phyloP scores from a whole-genome alignment of 345 rosid genomes.

The Rhodamnia argentea region DNA sequence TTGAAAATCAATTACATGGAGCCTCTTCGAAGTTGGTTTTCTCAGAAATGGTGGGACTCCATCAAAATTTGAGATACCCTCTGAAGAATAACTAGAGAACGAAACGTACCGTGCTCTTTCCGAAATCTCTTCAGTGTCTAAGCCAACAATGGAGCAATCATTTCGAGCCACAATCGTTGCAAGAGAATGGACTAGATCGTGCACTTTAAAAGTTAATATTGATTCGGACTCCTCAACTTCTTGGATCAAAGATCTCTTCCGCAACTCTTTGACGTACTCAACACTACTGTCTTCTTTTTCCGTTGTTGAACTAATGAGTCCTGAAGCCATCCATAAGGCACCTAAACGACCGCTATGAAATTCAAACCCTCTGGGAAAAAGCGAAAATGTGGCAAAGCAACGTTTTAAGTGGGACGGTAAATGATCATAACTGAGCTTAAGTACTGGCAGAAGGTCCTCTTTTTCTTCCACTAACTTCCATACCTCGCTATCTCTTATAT shows the following conservation, averaged over 20 bases:
- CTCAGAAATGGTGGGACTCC: too few relatives aligned
- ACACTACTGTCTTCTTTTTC: neutral
- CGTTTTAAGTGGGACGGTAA: neutral
- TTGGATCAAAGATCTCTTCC: too few relatives aligned
- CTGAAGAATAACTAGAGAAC: too few relatives aligned
- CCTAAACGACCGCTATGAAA: rapidly evolving
- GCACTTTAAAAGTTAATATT: too few relatives aligned
- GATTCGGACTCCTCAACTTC: neutral
- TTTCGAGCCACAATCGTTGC: neutral
- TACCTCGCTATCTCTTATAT: neutral
- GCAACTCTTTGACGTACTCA: neutral
- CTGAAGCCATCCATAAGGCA: neutral
- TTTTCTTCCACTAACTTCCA: neutral
- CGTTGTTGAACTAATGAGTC: neutral
- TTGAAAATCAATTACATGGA: too few relatives aligned
- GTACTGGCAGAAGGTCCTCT: neutral
- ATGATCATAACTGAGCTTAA: neutral
- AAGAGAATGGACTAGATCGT: neutral
- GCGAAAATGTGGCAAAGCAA: neutral
- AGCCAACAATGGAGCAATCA: neutral
- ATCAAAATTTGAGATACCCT: too few relatives aligned
- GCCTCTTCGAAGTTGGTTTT: too few relatives aligned
- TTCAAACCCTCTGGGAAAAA: neutral
- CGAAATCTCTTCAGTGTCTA: too few relatives aligned
- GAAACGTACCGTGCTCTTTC: too few relatives aligned